These are phyloP conservation scores for Acanthamoeba royreba DNA, from an alignment of 208 protist genomes.

Conservation along the genomic window DNA sequence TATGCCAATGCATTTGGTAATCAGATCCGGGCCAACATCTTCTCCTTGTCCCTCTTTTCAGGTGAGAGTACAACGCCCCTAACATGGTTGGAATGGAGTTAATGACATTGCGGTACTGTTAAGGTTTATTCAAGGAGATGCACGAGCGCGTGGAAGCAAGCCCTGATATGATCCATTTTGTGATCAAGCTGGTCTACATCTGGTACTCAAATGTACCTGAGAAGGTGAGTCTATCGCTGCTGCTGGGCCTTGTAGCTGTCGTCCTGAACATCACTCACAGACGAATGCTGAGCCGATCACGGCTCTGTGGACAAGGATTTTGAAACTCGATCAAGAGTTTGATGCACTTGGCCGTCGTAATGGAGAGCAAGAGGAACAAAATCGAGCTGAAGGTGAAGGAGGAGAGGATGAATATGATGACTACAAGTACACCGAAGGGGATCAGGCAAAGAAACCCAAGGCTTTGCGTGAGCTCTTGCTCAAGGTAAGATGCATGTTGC, in stretches of 20 bases:
- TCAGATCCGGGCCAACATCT: not conserved
- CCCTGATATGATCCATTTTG: not conserved
- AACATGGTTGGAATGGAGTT: not conserved
- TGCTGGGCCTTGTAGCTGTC: too few species aligned
- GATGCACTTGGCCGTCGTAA: not conserved
- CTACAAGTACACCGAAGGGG: not conserved
- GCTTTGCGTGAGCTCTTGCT: not conserved
- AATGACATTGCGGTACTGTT: not conserved
- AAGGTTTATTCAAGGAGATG: not conserved
- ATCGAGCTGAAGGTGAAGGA: not conserved
- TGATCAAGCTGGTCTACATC: not conserved
- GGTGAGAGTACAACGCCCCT: not conserved
- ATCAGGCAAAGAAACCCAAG: not conserved
- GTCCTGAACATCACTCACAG: not conserved
- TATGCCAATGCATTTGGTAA: not conserved
- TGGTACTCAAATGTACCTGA: constrained; percentile 4
- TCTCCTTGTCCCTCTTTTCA: not conserved
- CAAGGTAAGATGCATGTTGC: too few species aligned
- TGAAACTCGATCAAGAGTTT: not conserved
- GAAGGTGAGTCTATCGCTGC: too few species aligned
- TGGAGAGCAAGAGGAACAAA: not conserved
- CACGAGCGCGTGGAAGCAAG: not conserved
- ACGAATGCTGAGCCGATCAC: not conserved
- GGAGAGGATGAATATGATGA: not conserved
- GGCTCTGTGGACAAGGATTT: not conserved